Conservation (phyloP, 2,329 filamentous ascomycete species). For the Tolypocladium ovalisporum region DNA sequence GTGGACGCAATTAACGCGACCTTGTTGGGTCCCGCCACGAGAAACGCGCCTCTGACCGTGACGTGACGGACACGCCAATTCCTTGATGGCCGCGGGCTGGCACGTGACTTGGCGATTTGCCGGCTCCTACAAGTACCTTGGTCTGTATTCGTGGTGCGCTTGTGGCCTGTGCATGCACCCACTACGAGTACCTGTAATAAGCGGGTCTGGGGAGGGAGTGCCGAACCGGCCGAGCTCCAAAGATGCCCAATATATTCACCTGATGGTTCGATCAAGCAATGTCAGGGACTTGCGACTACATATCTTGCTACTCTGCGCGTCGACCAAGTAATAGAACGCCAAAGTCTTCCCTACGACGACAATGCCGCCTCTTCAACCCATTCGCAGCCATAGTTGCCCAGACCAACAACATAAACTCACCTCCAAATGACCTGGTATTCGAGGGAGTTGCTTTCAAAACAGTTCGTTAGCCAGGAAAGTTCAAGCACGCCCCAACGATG, state of each 20-base stretch:
- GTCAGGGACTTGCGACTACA: too few species aligned
- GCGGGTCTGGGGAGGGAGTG: too few species aligned
- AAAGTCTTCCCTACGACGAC: neutral
- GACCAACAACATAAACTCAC: neutral
- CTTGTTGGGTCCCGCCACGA: constrained; percentile 3
- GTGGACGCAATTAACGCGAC: neutral
- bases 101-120: constrained; percentile 20
- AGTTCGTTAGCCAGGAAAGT: neutral
- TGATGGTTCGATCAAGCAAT: too few species aligned
- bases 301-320: too few species aligned
- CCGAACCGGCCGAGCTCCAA: too few species aligned
- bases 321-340: neutral
- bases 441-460: too few species aligned
- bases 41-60: constrained; percentile 24
- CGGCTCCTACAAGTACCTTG: too few species aligned
- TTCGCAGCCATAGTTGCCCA: neutral
- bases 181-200: too few species aligned
- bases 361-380: neutral
- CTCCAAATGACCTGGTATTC: neutral
- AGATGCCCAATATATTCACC: too few species aligned
- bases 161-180: too few species aligned
- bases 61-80: constrained; percentile 22
- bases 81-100: constrained; percentile 7
- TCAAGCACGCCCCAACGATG: too few species aligned
- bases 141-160: too few species aligned